Evolutionary conservation across 345 rosid genomes (phyloP).

Genomic region (Rhizophora apiculata): DNA sequence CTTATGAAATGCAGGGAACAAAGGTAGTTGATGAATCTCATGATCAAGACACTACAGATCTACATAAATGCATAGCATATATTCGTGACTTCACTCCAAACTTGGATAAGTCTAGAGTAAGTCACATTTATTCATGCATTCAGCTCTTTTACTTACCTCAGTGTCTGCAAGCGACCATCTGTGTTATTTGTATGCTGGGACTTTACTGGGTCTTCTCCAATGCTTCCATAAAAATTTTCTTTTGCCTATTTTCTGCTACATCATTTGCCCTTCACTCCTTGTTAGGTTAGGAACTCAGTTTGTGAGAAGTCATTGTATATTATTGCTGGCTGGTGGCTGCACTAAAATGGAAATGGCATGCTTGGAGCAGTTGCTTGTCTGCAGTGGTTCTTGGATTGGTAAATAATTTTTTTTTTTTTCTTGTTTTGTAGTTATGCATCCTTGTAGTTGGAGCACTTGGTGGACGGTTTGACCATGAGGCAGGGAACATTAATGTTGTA

Average conservation of each 20-base stretch:
- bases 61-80: constrained; percentile 69
- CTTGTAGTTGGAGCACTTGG: constrained; percentile 96
- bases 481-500: constrained; percentile 78
- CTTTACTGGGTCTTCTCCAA: neutral
- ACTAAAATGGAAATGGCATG: too few species aligned
- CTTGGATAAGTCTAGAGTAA: constrained; percentile 50
- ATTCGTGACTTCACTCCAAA: constrained; percentile 45
- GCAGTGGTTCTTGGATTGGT: neutral
- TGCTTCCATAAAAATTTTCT: neutral
- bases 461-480: constrained; percentile 94
- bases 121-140: constrained; percentile 19
- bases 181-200: neutral
- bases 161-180: neutral
- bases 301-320: neutral
- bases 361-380: neutral
- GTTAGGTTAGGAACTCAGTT: neutral
- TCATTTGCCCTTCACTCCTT: neutral
- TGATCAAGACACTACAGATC: constrained; percentile 96
- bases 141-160: neutral
- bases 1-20: constrained; percentile 61
- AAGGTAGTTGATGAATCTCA: constrained; percentile 67
- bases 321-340: too few species aligned
- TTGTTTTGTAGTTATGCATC: constrained; percentile 60
- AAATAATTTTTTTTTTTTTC: neutral
- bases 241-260: neutral